A percentile compares a stretch with the other conserved stretches of the same genome.
Evolutionary conservation across 805 yeast genomes (phyloP).

Genomic region (Saturnispora zaruensis): DNA sequence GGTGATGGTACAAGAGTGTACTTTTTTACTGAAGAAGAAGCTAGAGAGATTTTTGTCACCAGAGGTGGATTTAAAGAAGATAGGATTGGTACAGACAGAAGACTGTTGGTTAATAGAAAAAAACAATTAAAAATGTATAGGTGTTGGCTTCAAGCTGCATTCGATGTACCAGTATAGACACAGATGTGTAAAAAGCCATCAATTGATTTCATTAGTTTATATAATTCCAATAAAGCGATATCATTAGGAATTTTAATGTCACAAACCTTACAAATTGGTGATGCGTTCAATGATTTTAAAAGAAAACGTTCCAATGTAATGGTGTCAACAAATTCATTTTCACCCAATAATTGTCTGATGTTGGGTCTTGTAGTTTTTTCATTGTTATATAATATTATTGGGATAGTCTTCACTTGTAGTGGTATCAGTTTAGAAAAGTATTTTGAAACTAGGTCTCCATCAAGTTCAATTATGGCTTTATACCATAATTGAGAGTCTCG

Average conservation of each 20-base stretch:
- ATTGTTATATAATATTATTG: constrained; percentile 36
- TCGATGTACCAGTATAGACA: constrained; percentile 32
- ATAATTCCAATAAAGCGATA: constrained; percentile 39
- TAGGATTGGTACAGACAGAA: constrained; percentile 80
- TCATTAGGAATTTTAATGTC: constrained; percentile 44
- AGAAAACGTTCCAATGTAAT: not conserved
- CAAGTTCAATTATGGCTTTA: constrained; percentile 30
- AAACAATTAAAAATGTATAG: constrained; percentile 92
- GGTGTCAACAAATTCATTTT: not conserved
- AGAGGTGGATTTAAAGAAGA: constrained; percentile 50
- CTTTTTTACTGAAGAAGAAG: constrained; percentile 91
- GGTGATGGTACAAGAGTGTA: constrained; percentile 98
- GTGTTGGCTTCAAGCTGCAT: constrained; percentile 93
- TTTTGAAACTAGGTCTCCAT: constrained; percentile 19
- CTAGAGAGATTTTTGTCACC: constrained; percentile 59
- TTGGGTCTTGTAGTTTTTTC: not conserved
- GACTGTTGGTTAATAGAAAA: constrained; percentile 86
- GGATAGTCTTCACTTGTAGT: constrained; percentile 31
- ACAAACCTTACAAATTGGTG: constrained; percentile 31
- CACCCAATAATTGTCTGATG: not conserved
- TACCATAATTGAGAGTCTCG: constrained; percentile 51
- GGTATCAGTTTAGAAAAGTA: constrained; percentile 24
- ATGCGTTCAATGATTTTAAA: not conserved
- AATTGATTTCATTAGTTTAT: constrained; percentile 36
- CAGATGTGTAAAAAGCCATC: constrained; percentile 61